Evolutionary conservation across 352 stramenopile genomes (phyloP), one percentile per base, ranked within the genome.

Genomic region (Globisporangium echinulatum): DNA sequence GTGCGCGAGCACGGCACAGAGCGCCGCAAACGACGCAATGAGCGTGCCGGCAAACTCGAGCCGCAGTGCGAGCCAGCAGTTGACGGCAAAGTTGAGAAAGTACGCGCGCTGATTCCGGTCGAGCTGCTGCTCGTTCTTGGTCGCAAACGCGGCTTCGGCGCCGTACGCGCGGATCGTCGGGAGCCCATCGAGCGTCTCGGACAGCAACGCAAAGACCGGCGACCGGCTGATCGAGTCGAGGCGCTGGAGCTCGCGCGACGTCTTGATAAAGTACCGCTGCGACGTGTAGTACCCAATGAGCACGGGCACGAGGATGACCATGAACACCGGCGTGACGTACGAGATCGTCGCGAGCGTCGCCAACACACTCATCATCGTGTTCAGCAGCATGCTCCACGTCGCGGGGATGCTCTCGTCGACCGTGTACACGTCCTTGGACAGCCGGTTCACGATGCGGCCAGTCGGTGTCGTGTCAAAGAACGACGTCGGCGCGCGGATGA

Each of bases 161-260:
- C 58, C 64, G 57, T 84, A 96, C 0, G 88, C 84, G 62, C 96
- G 88, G 42, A 99, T 98, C 3, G 92, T 99, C 1, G 90, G 65
- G 11, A 99, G 79, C 19, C 97, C 97, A 58, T 93, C 87, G 7
- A 99, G 71, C 38, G 85, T 98, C 74, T 99, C 96, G 0, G 88
- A 89, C 33, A 99, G 70, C 63, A 98, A 70, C 11, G 89, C 85
- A 70, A 98, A 99, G n/a, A 99, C 89, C 11, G 97, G 97, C 46
- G 90, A 91, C 43, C 81, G 79, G 54, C 73, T 89, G 62, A 98
- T 86, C 6, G 90, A 97, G 67, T 99, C 97, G 37, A 99, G 79
- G 50, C 97, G 86, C 75, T 99, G 97, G 4, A 99, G 70, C 63
- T 98, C 96, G 17, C 85, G 77, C 59, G 87, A 85, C 2, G 78